These are phyloP conservation scores for Ceratobasidium sp. DNA, from an alignment of 1,284 basidiomycete species.

Conservation along the genomic window DNA sequence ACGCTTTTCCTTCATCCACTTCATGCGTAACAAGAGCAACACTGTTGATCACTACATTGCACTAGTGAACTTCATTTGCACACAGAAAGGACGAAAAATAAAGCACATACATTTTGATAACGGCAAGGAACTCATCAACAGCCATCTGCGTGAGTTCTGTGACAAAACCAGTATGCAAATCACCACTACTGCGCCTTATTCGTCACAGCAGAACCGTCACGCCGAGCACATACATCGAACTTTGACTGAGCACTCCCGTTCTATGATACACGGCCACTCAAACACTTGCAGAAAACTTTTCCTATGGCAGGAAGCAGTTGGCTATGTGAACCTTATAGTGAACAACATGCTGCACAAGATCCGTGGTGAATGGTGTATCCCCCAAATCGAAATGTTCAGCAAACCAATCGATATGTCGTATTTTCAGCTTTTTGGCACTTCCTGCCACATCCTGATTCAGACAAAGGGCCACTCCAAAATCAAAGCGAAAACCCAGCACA, in stretches of 20 bases:
- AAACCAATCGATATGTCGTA: slow-evolving; percentile 18
- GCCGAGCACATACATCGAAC: slow-evolving; percentile 49
- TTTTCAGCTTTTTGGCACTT: slow-evolving; percentile 25
- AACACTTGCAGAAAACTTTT: neutral
- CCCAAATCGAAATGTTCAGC: slow-evolving; percentile 9
- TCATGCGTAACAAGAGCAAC: slow-evolving; percentile 20
- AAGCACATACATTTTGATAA: slow-evolving; percentile 33
- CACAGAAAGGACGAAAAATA: slow-evolving; percentile 14
- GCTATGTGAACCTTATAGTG: neutral
- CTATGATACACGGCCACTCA: slow-evolving; percentile 21
- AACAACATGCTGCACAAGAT: slow-evolving; percentile 21
- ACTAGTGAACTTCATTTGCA: slow-evolving; percentile 6
- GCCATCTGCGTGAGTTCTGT: neutral
- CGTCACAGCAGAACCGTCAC: slow-evolving; percentile 49
- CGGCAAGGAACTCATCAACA: slow-evolving; percentile 14
- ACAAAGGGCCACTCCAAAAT: slow-evolving; percentile 2
- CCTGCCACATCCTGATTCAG: slow-evolving; percentile 23
- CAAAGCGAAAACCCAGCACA: neutral
- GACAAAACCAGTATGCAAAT: slow-evolving; percentile 13
- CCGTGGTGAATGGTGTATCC: neutral
- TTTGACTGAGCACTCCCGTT: slow-evolving; percentile 22
- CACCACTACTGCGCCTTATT: slow-evolving; percentile 46
- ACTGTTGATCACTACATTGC: neutral
- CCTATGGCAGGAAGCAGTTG: slow-evolving; percentile 34
- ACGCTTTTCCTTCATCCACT: slow-evolving; percentile 11